phyloP scores from a whole-genome alignment of 257 asterid genomes.

The Vinca minor region DNA sequence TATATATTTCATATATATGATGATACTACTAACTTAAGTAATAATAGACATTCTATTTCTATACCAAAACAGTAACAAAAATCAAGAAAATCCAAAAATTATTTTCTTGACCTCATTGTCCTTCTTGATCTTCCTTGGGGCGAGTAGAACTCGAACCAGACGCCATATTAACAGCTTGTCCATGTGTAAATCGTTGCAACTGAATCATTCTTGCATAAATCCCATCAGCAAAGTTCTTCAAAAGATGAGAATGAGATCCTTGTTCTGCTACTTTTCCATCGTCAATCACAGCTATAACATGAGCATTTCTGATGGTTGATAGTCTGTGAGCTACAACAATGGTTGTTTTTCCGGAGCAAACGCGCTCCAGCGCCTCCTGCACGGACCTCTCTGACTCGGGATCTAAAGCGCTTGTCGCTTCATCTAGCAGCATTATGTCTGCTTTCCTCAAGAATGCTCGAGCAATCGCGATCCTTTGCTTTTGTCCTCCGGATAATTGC shows the following conservation, averaged over 20 bases:
- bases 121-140: constrained; percentile 33
- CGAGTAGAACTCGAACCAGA: constrained; percentile 40
- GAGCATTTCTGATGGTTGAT: constrained; percentile 61
- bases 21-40: constrained; percentile 18
- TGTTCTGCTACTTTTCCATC: constrained; percentile 86
- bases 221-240: constrained; percentile 61
- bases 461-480: constrained; percentile 75
- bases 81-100: constrained; percentile 20
- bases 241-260: constrained; percentile 75
- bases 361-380: constrained; percentile 64
- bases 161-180: constrained; percentile 50
- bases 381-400: constrained; percentile 64
- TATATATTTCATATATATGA: constrained; percentile 1
- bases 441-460: constrained; percentile 65
- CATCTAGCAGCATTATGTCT: constrained; percentile 64
- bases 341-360: constrained; percentile 67
- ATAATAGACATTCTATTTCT: constrained; percentile 41
- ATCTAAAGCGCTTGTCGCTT: constrained; percentile 84
- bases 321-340: constrained; percentile 73
- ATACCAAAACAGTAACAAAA: too few relatives aligned
- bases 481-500: constrained; percentile 81
- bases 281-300: constrained; percentile 68
- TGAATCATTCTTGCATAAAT: constrained; percentile 77
- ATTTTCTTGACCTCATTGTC: constrained; percentile 16
- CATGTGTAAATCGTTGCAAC: constrained; percentile 59